phyloP scores from a whole-genome alignment of 2,329 filamentous ascomycete species.

The Catunica adiposa region DNA sequence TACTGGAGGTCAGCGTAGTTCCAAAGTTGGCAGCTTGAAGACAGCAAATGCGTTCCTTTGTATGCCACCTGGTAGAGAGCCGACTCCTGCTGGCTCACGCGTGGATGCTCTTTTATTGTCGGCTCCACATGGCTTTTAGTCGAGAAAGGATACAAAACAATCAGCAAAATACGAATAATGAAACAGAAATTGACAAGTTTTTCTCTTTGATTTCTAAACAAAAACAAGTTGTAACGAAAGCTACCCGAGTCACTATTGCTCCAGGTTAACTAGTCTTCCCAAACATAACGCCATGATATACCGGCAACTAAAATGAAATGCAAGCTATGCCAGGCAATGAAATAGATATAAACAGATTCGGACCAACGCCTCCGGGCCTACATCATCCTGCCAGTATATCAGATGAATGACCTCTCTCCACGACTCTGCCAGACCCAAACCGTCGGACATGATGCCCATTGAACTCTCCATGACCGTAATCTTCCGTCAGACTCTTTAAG shows the following conservation, averaged over 20 bases:
- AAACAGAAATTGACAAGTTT: not conserved
- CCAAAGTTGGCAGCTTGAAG: slow-evolving; percentile 71
- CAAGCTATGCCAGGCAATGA: slow-evolving; percentile 6
- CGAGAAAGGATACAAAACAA: not conserved
- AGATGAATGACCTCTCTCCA: too few relatives aligned
- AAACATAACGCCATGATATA: slow-evolving; percentile 13
- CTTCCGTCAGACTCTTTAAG: slow-evolving; percentile 10
- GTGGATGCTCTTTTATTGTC: slow-evolving; percentile 67
- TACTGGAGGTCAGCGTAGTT: slow-evolving; percentile 82
- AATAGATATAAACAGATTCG: not conserved
- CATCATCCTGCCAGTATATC: too few relatives aligned
- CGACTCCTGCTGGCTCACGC: slow-evolving; percentile 49
- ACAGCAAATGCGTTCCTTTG: slow-evolving; percentile 77
- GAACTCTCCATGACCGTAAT: not conserved
- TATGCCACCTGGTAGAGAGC: slow-evolving; percentile 47
- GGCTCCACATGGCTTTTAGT: slow-evolving; percentile 11
- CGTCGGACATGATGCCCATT: not conserved
- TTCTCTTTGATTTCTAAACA: slow-evolving; percentile 2
- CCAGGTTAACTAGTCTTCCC: slow-evolving; percentile 3
- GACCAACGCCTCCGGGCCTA: too few relatives aligned
- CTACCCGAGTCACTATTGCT: not conserved
- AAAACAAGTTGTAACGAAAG: slow-evolving; percentile 2
- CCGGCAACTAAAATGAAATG: slow-evolving; percentile 7
- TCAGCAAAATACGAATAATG: not conserved
- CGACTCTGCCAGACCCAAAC: too few relatives aligned